These are phyloP conservation scores for Akebia trifoliata DNA, from an alignment of 164 flowering plant species.

Conservation along the genomic window DNA sequence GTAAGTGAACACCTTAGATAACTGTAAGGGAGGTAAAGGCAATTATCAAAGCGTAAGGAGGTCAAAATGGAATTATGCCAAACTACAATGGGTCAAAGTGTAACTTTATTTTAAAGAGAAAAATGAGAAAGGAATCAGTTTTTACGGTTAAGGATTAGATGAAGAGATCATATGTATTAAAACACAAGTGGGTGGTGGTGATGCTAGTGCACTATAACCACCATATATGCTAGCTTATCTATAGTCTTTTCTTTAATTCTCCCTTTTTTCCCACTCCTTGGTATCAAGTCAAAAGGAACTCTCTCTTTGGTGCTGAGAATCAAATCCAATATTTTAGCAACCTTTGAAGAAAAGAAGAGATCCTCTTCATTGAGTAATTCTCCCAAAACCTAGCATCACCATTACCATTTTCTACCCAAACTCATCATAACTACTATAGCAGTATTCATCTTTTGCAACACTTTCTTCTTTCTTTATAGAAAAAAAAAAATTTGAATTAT, in stretches of 20 bases:
- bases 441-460: too few relatives aligned
- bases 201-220: conserved; percentile 17
- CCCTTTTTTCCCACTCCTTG: background rate
- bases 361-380: too few relatives aligned
- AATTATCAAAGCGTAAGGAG: too few relatives aligned
- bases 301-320: conserved; percentile 20
- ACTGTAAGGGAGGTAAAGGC: too few relatives aligned
- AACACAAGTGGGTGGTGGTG: conserved; percentile 25
- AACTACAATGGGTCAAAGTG: too few relatives aligned
- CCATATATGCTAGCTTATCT: conserved; percentile 17
- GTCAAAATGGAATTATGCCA: too few relatives aligned
- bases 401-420: conserved; percentile 1
- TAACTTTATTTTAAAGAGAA: conserved; percentile 14
- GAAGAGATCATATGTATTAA: too few relatives aligned
- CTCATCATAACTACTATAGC: conserved; percentile 7
- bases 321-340: conserved; percentile 25
- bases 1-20: too few relatives aligned
- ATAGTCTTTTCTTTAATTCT: conserved; percentile 6
- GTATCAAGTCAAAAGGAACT: conserved; percentile 27
- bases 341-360: conserved; percentile 1
- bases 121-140: conserved; percentile 23
- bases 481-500: conserved; percentile 3
- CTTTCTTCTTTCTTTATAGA: background rate
- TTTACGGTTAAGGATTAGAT: conserved; percentile 19
- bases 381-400: too few relatives aligned